Conservation (phyloP, 2,329 filamentous ascomycete species). For the Ramularia collo-cygni region DNA sequence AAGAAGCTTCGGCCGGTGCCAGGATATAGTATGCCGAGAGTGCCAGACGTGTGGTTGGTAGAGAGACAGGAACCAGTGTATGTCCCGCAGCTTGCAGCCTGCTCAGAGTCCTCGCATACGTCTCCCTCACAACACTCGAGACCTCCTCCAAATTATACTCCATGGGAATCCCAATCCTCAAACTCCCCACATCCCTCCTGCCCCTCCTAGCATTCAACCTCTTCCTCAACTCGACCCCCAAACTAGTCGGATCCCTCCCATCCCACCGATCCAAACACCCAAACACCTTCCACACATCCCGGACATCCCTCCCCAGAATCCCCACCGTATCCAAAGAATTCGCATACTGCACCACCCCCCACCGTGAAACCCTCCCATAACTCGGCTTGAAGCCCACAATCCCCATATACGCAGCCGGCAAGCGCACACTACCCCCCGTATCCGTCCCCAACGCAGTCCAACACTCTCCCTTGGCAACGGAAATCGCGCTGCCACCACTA, state of each 20-base stretch:
- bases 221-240: constrained; percentile 51
- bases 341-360: constrained; percentile 83
- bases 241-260: constrained; percentile 65
- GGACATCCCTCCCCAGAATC: constrained; percentile 55
- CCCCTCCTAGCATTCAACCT: constrained; percentile 28
- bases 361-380: constrained; percentile 78
- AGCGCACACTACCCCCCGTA: constrained; percentile 79
- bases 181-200: constrained; percentile 11
- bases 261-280: constrained; percentile 55
- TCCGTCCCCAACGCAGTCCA: constrained; percentile 80
- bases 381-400: constrained; percentile 84
- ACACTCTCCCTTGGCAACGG: constrained; percentile 60
- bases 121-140: constrained; percentile 57
- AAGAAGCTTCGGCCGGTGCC: constrained; percentile 89
- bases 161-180: constrained; percentile 52
- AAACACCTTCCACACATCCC: constrained; percentile 41
- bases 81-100: constrained; percentile 60
- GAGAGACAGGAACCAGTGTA: constrained; percentile 64
- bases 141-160: constrained; percentile 91
- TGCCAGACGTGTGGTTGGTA: constrained; percentile 78
- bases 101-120: constrained; percentile 61
- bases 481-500: constrained; percentile 87
- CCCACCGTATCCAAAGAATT: constrained; percentile 91
- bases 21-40: constrained; percentile 93
- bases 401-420: constrained; percentile 82